Percentiles rank a stretch among this genome's conserved stretches.
Conservation (phyloP, 2,329 filamentous ascomycete species). For the Coniochaeta sp. region DNA sequence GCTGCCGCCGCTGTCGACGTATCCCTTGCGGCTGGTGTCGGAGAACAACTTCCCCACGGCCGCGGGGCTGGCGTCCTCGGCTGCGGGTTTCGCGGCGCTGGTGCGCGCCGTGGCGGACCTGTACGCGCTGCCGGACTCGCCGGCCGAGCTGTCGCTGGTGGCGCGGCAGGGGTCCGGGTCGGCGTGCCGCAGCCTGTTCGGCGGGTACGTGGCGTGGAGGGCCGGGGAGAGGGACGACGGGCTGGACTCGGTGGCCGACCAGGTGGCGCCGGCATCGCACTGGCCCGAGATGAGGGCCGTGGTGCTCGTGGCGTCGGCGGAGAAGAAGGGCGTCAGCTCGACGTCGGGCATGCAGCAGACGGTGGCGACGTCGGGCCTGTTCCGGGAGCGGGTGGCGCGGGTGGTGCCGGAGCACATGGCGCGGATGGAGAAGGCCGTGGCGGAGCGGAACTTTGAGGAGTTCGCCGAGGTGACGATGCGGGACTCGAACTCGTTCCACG, state of each 20-base stretch:
- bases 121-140: conserved; percentile 75
- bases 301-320: conserved; percentile 83
- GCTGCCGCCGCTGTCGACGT: conserved; percentile 72
- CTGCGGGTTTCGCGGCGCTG: conserved; percentile 61
- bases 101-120: conserved; percentile 86
- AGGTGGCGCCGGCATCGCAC: conserved; percentile 81
- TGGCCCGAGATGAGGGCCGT: conserved; percentile 95
- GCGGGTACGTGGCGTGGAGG: conserved; percentile 94
- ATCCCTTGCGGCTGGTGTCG: conserved; percentile 79
- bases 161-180: conserved; percentile 92
- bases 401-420: conserved; percentile 81
- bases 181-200: conserved; percentile 87
- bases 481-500: conserved; percentile 96
- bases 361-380: conserved; percentile 83
- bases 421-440: conserved; percentile 76
- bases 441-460: conserved; percentile 68
- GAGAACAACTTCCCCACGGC: conserved; percentile 99
- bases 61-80: conserved; percentile 73
- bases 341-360: conserved; percentile 97
- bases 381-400: conserved; percentile 63
- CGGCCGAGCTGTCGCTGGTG: conserved; percentile 78
- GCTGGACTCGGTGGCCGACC: conserved; percentile 77
- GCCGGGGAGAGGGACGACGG: conserved; percentile 71
- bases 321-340: conserved; percentile 91
- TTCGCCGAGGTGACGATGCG: conserved; percentile 93